A percentile compares a stretch with the other conserved stretches of the same genome.
Evolutionary conservation across 1,139 yeast genomes (phyloP).

Genomic region (Hansenula sp.): DNA sequence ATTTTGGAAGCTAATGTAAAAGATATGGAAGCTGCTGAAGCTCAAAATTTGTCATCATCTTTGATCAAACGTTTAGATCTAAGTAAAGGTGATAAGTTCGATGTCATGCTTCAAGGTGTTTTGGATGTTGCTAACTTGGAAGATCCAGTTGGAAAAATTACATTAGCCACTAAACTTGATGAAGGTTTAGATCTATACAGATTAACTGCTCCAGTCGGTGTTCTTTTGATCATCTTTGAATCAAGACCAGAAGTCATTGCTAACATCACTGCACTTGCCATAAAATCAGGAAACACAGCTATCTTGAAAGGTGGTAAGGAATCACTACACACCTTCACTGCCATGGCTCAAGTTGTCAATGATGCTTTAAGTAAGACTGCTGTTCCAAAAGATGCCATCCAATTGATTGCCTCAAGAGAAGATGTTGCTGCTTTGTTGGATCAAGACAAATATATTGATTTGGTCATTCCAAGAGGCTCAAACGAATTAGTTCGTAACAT

Average conservation of each 20-base stretch:
- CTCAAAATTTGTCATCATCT: constrained; percentile 56
- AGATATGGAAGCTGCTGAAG: constrained; percentile 69
- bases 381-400: constrained; percentile 79
- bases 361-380: constrained; percentile 51
- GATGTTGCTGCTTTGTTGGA: constrained; percentile 80
- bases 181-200: constrained; percentile 79
- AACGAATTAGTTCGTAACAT: constrained; percentile 84
- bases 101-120: constrained; percentile 91
- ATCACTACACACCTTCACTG: constrained; percentile 75
- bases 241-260: constrained; percentile 98
- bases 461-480: constrained; percentile 96
- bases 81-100: constrained; percentile 78
- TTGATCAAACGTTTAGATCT: constrained; percentile 82
- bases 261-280: constrained; percentile 90
- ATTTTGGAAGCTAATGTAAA: constrained; percentile 68
- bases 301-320: constrained; percentile 98
- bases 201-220: constrained; percentile 93
- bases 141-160: constrained; percentile 87
- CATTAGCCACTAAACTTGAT: constrained; percentile 79
- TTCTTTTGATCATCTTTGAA: constrained; percentile 86
- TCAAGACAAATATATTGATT: constrained; percentile 87
- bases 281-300: constrained; percentile 94
- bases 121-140: constrained; percentile 83
- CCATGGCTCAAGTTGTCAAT: constrained; percentile 71
- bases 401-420: constrained; percentile 81